A percentile compares a stretch with the other conserved stretches of the same genome.
These are phyloP conservation scores for Phytophthora tubulina DNA, from an alignment of 352 stramenopile genomes.

Conservation along the genomic window DNA sequence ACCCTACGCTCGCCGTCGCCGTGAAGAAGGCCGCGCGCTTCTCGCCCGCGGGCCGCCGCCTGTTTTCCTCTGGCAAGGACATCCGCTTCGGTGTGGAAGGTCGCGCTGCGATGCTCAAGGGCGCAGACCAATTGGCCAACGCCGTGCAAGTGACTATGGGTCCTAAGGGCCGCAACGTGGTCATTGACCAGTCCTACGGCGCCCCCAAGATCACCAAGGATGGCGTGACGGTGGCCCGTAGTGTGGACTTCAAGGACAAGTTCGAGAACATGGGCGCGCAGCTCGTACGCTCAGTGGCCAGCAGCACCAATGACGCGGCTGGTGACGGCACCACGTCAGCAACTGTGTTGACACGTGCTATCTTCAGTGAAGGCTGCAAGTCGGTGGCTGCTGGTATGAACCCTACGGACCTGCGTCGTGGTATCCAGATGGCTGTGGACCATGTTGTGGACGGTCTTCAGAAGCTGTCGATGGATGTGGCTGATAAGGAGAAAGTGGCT, in stretches of 20 bases:
- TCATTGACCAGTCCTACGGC: constrained; percentile 97
- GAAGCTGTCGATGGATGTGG: constrained; percentile 97
- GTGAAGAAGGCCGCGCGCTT: constrained; percentile 71
- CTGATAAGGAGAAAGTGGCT: constrained; percentile 98
- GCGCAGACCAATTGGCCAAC: constrained; percentile 99
- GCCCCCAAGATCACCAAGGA: constrained; percentile 88
- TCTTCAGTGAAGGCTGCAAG: constrained; percentile 99
- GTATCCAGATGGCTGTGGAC: constrained; percentile 98
- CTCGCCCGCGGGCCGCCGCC: constrained; percentile 59
- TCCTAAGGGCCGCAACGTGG: constrained; percentile 99
- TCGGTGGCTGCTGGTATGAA: constrained; percentile 99
- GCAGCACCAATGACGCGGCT: constrained; percentile 99
- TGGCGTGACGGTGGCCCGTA: constrained; percentile 78
- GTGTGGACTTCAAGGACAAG: constrained; percentile 84
- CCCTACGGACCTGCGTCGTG: constrained; percentile 98
- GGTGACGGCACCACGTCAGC: constrained; percentile 99
- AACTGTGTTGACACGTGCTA: constrained; percentile 98
- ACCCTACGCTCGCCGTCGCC: constrained; percentile 69
- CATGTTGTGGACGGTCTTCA: constrained; percentile 95
- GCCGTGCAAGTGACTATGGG: constrained; percentile 99
- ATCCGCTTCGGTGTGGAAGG: constrained; percentile 99
- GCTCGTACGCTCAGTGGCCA: constrained; percentile 88
- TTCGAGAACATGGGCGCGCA: constrained; percentile 85
- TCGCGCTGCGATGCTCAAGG: constrained; percentile 97
- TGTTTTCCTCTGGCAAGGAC: constrained; percentile 96